Conservation (phyloP, 805 yeast genomes). For the Brettanomyces naardenensis region DNA sequence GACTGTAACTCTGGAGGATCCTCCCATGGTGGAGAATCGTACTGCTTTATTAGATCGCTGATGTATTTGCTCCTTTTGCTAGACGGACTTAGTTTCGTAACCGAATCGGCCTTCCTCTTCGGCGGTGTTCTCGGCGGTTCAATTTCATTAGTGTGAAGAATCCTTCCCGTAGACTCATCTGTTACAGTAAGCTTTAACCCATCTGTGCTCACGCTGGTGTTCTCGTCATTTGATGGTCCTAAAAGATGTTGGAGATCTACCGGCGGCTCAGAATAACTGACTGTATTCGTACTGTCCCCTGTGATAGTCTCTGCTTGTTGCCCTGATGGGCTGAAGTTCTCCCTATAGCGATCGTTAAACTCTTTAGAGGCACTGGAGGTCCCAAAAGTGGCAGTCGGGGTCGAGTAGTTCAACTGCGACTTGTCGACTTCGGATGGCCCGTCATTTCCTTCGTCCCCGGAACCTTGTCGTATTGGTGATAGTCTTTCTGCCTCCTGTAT, state of each 20-base stretch:
- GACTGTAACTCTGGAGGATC: slow-evolving; percentile 24
- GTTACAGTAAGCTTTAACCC: neutral
- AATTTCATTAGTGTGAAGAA: neutral
- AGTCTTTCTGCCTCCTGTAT: neutral
- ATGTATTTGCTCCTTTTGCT: slow-evolving; percentile 7
- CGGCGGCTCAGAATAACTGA: neutral
- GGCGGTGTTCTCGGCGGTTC: neutral
- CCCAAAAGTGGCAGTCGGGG: neutral
- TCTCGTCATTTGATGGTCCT: neutral
- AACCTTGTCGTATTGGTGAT: neutral
- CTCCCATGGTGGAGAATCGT: slow-evolving; percentile 28
- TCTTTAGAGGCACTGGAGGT: neutral
- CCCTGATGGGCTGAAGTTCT: neutral
- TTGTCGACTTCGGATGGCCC: neutral
- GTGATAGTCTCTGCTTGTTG: no score
- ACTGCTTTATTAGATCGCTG: slow-evolving; percentile 11
- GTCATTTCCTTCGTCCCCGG: neutral
- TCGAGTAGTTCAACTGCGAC: neutral
- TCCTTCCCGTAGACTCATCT: neutral
- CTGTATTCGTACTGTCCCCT: neutral
- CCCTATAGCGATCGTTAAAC: neutral
- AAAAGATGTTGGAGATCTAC: neutral
- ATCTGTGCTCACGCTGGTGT: neutral
- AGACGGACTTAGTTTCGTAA: neutral
- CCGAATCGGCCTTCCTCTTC: neutral